Evolutionary conservation across 2,329 filamentous ascomycete species (phyloP), one percentile per base, ranked within the genome.

Genomic region (Monosporascus sp.): DNA sequence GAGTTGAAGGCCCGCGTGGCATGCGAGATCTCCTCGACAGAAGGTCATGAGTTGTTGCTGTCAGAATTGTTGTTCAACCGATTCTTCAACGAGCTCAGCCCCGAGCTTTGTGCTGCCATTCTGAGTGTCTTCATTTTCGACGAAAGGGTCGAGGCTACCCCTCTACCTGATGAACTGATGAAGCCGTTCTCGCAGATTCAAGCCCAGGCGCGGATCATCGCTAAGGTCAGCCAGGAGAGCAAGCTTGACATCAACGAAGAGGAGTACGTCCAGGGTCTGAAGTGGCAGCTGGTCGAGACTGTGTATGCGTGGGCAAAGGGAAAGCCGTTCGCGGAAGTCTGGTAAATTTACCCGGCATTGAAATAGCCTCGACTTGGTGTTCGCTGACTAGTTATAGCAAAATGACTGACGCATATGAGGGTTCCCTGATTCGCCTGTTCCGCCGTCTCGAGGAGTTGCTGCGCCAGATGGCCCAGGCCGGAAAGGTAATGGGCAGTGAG

Each of bases 351-450:
- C 51, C 39, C 59, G 48, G 14, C 24, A 5, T 22, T 20, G 39
- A 11, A 17, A 20, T 11, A 5, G 3, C 48, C n/a, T 15, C 11
- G 18, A 22, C 9, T 47, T 36, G 24, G 3, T 59, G 20, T 22
- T 25, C 7, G 24, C 50, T 36, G 18, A 37, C 49, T n/a, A 34
- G 37, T 65, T n/a, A 7, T 58, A 96, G 93, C 74, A 96, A 96
- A 90, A 97, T 99, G 92, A 97, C 94, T 27, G 93, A 97, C 64
- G 90, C 93, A 27, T 99, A 97, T 72, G 94, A 99, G 75, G 94
- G 94, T 55, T 97, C 90, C 54, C 77, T 99, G 56, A 97, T 99
- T 63, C 90, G 94, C 48, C 84, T 97, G 39, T 99, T 99, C 83
- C 88, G 94, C 51, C 89, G 94, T 20, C 79, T 99, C 34, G 94